Conservation (phyloP, 75 land plant genomes). For the Sequoiadendron giganteum region DNA sequence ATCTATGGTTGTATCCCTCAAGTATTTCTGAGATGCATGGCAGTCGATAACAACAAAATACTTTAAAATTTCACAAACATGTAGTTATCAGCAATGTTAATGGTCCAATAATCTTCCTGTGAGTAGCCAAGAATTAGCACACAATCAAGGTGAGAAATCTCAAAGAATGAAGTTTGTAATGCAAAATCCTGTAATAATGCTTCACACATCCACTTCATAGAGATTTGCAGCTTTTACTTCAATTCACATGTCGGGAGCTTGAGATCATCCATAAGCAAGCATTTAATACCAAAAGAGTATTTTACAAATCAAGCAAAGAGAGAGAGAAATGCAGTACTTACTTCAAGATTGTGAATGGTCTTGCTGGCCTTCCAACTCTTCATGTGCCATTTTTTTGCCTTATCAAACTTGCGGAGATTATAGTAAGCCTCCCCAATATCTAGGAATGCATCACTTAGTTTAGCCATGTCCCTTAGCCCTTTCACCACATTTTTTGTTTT, state of each 20-base stretch:
- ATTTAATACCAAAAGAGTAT: background rate
- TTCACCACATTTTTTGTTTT: conserved; percentile 57
- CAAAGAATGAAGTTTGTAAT: background rate
- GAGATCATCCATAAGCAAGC: background rate
- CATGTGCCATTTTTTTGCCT: conserved; percentile 80
- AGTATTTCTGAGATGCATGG: background rate
- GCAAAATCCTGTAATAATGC: background rate
- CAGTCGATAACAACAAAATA: background rate
- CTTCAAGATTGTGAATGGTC: conserved; percentile 78
- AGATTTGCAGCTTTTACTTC: background rate
- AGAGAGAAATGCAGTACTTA: conserved; percentile 18
- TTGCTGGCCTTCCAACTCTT: conserved; percentile 72
- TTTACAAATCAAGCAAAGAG: background rate
- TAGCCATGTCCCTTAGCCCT: conserved; percentile 83
- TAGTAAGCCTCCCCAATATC: conserved; percentile 80
- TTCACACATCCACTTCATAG: background rate
- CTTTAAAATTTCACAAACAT: background rate
- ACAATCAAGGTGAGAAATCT: background rate
- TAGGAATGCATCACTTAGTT: conserved; percentile 77
- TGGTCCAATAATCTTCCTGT: background rate
- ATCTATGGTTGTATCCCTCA: background rate
- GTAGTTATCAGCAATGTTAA: background rate
- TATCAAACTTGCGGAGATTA: conserved; percentile 65
- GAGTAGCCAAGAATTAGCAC: background rate
- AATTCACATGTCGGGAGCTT: background rate